These are phyloP conservation scores for Botrytis deweyae DNA, from an alignment of 2,329 filamentous ascomycete genomes.

Conservation along the genomic window DNA sequence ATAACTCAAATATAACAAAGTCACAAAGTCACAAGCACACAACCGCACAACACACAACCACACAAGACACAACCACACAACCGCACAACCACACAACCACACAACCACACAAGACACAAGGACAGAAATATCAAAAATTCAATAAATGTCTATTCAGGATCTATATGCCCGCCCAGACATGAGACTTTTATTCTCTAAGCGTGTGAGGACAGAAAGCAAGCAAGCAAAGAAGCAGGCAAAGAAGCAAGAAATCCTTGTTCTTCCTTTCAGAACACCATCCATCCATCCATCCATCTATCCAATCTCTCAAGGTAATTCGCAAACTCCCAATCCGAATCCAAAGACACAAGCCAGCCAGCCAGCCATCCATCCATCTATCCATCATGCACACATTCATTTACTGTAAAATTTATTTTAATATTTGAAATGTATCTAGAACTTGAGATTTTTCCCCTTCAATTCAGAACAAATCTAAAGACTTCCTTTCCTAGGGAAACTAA, in stretches of 20 bases:
- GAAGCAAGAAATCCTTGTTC: background rate
- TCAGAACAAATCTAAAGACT: constrained; percentile 48
- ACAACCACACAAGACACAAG: no score
- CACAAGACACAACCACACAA: no score
- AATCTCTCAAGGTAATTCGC: background rate
- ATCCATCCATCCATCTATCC: background rate
- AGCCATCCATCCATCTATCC: background rate
- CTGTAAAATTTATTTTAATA: background rate
- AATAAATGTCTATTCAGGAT: no score
- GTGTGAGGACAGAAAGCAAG: background rate
- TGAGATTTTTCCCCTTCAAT: background rate
- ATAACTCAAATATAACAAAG: no score
- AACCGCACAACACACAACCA: no score
- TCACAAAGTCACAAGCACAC: no score
- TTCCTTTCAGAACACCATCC: constrained; percentile 7
- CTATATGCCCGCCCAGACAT: no score
- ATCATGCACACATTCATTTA: background rate
- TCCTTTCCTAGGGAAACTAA: constrained; percentile 75
- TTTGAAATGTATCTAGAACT: background rate
- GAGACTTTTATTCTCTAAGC: background rate
- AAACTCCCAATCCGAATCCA: constrained; percentile 6
- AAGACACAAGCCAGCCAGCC: background rate
- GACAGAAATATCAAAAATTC: no score
- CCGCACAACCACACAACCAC: no score
- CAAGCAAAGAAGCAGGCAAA: background rate